These are phyloP conservation scores for Taphrina communis DNA, from an alignment of 1,139 yeast species.

Conservation along the genomic window DNA sequence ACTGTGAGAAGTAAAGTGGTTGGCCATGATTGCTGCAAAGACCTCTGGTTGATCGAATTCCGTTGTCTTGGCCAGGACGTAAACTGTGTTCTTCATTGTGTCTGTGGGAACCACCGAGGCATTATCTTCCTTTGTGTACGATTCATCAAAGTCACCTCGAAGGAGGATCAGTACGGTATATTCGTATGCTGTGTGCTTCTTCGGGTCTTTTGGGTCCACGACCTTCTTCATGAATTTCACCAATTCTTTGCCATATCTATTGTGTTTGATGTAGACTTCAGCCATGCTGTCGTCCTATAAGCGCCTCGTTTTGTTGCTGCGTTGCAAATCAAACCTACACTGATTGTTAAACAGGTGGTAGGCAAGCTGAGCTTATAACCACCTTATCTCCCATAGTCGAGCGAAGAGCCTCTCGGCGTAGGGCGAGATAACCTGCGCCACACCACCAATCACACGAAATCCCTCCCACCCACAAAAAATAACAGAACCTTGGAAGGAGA, in stretches of 20 bases:
- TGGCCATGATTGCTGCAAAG: conserved; percentile 82
- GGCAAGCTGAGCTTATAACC: neutral
- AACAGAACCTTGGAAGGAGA: too few species aligned
- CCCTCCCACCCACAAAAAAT: neutral
- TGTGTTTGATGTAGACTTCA: conserved; percentile 38
- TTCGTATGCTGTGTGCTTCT: conserved; percentile 79
- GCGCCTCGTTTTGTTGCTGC: neutral
- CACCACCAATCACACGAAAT: neutral
- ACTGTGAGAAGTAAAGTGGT: conserved; percentile 65
- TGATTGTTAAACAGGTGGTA: neutral
- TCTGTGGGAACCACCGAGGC: conserved; percentile 90
- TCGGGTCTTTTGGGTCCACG: conserved; percentile 71
- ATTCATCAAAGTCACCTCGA: conserved; percentile 74
- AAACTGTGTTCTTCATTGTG: conserved; percentile 80
- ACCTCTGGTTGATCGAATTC: conserved; percentile 83
- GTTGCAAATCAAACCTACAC: too few species aligned
- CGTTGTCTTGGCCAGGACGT: conserved; percentile 73
- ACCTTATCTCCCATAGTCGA: conserved; percentile 3
- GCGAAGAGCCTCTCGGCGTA: conserved; percentile 12
- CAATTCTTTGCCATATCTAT: conserved; percentile 72
- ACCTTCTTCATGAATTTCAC: conserved; percentile 88
- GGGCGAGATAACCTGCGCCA: conserved; percentile 21
- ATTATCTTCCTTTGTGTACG: conserved; percentile 88
- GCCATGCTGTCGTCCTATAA: conserved; percentile 19
- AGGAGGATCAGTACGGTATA: conserved; percentile 78